These are phyloP conservation scores for Solanum raphanifolium DNA, from an alignment of 257 asterid species.

Conservation along the genomic window DNA sequence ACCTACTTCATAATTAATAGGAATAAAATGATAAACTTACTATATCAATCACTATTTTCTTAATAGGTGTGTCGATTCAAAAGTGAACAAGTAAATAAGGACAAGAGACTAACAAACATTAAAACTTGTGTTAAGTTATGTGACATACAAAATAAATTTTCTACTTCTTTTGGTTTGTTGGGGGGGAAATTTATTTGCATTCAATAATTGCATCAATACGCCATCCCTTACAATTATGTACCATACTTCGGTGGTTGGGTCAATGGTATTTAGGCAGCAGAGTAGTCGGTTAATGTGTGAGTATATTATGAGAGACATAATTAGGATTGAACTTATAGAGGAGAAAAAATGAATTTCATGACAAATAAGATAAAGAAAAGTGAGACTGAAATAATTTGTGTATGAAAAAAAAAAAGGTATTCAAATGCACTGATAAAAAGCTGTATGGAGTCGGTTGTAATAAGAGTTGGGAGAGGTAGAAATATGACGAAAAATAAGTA, in stretches of 20 bases:
- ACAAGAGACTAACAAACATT: too few species aligned
- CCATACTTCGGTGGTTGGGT: neutral
- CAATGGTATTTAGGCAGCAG: neutral
- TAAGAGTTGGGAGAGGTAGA: neutral
- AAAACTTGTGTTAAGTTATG: neutral
- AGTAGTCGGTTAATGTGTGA: neutral
- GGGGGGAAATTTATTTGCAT: neutral
- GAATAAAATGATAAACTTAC: fast-evolving
- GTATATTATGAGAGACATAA: neutral
- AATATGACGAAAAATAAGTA: neutral
- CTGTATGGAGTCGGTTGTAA: too few species aligned
- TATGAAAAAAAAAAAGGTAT: too few species aligned
- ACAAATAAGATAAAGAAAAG: too few species aligned
- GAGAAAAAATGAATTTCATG: neutral
- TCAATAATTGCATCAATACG: neutral
- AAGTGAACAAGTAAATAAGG: too few species aligned
- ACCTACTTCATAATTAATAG: too few species aligned
- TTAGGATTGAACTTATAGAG: neutral
- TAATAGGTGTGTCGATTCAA: too few species aligned
- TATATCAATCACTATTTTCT: too few species aligned
- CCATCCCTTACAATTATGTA: neutral
- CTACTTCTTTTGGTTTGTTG: neutral
- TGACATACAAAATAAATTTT: neutral
- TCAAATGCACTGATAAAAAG: too few species aligned
- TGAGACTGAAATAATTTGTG: too few species aligned